Evolutionary conservation across 2,329 filamentous ascomycete species (phyloP).

Genomic region (Beauveria caledonica): DNA sequence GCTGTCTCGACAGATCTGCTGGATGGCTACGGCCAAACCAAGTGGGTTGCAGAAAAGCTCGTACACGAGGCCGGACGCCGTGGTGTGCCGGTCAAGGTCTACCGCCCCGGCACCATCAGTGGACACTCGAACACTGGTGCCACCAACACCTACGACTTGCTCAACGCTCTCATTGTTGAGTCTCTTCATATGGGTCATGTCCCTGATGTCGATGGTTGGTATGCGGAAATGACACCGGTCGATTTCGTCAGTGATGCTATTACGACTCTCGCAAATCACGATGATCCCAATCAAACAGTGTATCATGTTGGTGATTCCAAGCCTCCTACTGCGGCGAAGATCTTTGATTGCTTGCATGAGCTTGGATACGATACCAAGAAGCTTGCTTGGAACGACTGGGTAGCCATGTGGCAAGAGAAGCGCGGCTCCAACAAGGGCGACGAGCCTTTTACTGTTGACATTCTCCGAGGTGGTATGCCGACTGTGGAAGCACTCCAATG

Average conservation of each 20-base stretch:
- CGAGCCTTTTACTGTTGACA: constrained; percentile 68
- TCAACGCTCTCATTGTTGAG: constrained; percentile 69
- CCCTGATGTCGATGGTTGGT: constrained; percentile 66
- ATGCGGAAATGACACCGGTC: constrained; percentile 75
- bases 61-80: constrained; percentile 60
- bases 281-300: constrained; percentile 51
- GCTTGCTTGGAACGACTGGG: constrained; percentile 66
- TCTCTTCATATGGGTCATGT: constrained; percentile 64
- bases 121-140: constrained; percentile 68
- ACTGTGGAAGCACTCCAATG: constrained; percentile 61
- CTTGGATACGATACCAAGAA: constrained; percentile 64
- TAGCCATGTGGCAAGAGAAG: constrained; percentile 63
- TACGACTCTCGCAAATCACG: constrained; percentile 58
- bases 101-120: constrained; percentile 69
- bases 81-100: constrained; percentile 62
- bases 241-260: constrained; percentile 74
- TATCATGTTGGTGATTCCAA: constrained; percentile 70
- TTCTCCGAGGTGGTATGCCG: constrained; percentile 74
- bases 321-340: constrained; percentile 55
- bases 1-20: constrained; percentile 60
- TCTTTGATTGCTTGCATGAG: constrained; percentile 56
- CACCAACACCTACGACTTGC: constrained; percentile 69
- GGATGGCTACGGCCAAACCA: constrained; percentile 72
- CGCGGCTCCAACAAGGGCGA: constrained; percentile 57
- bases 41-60: constrained; percentile 73